Base-by-base conservation (phyloP, 2,329 filamentous ascomycete species). In the Colletotrichum tropicicola region DNA sequence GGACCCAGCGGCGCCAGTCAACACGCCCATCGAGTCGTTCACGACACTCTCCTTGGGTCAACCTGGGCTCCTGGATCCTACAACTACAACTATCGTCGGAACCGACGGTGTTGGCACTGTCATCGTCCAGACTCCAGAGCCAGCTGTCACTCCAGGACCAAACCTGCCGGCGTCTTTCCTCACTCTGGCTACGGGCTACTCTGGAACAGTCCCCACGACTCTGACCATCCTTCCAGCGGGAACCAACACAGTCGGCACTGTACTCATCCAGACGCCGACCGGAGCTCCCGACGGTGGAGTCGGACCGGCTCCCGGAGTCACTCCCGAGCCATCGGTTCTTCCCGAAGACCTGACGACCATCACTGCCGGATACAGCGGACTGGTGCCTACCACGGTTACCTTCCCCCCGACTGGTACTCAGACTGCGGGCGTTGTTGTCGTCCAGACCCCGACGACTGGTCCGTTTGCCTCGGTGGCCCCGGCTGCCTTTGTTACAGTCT, bases 51-150 rank as follows among this genome's bases (percentile, higher is more conserved):
- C 43, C 13, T 5, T 45, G 5, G 43, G 43, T 10, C 43, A 45
- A 13, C 53, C 39, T 7, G 53, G 41, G 3, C 17, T 56, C 2
- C n/a, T 45, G 19, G 12, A 19, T 12, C 53, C 53, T n/a, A 23
- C 27, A 6, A 56, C 53, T 1, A 45, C 39, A 19, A 56, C 53
- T 6, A 37, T 56, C 8, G 2, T 19, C 12, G 53, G 39, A 32
- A 44, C 53, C 8, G 27, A 45, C 9, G 13, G 39, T 2, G 13
- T 49, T n/a, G 47, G 25, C 3, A 47, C 51, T 5, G 62, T 65
- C 12, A n/a, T 65, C 32, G n/a, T 65, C 2, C 57, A 65, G 51
- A 61, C 62, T 19, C 61, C 56, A 2, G 43, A 21, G 3, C 28
- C 27, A 8, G 23, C 47, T 23, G 47, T 23, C 25, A 5, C 57